Percentiles rank a stretch among this genome's conserved stretches.
Evolutionary conservation across 345 rosid species (phyloP).

Genomic region (Gossypium thurberi): DNA sequence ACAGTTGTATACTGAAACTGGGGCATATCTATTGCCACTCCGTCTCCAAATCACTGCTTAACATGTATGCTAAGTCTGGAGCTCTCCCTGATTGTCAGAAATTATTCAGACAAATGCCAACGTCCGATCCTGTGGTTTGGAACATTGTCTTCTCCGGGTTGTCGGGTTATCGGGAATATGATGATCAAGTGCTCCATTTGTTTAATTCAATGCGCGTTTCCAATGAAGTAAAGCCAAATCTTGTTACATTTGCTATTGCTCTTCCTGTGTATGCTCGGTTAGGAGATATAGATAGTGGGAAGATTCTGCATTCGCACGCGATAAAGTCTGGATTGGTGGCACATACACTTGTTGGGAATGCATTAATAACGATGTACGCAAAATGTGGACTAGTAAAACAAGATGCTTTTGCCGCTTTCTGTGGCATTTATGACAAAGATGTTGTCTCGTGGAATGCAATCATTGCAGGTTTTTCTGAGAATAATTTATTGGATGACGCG

Average conservation of each 20-base stretch:
- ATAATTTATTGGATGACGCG: constrained; percentile 41
- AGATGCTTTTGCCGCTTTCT: constrained; percentile 54
- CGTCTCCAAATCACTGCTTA: constrained; percentile 66
- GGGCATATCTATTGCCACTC: constrained; percentile 47
- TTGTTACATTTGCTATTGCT: constrained; percentile 52
- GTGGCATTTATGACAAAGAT: constrained; percentile 52
- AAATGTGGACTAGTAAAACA: constrained; percentile 45
- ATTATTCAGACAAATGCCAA: constrained; percentile 47
- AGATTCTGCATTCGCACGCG: constrained; percentile 41
- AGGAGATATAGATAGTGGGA: constrained; percentile 44
- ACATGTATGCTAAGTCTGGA: constrained; percentile 71
- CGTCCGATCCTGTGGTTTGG: constrained; percentile 63
- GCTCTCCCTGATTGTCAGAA: constrained; percentile 44
- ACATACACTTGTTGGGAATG: constrained; percentile 67
- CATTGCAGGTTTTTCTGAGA: constrained; percentile 81
- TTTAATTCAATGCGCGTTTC: constrained; percentile 40
- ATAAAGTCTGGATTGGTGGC: constrained; percentile 55
- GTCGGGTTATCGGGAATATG: constrained; percentile 36
- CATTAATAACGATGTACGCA: constrained; percentile 72
- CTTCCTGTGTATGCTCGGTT: constrained; percentile 69
- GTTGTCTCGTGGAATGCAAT: constrained; percentile 87
- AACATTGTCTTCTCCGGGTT: constrained; percentile 71
- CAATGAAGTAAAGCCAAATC: constrained; percentile 43
- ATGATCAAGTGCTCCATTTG: constrained; percentile 41
- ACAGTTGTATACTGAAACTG: constrained; percentile 33